Evolutionary conservation across 1,139 yeast species (phyloP).

Genomic region (Kodamaea ohmeri): DNA sequence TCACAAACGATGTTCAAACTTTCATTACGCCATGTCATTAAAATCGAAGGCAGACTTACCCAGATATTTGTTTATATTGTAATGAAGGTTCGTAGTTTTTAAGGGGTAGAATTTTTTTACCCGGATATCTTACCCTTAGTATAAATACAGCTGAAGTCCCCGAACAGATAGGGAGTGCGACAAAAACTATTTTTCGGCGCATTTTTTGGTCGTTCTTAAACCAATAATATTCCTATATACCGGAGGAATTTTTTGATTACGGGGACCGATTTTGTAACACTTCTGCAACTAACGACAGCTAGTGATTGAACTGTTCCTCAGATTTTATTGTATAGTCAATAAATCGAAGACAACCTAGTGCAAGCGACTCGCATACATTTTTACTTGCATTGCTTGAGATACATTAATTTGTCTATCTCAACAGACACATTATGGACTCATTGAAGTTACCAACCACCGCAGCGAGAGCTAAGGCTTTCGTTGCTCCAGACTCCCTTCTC

Average conservation of each 20-base stretch:
- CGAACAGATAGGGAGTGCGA: conserved; percentile 11
- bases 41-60: no score
- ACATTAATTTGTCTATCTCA: conserved; percentile 46
- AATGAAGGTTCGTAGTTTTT: no score
- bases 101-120: conserved; percentile 22
- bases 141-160: conserved; percentile 24
- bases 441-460: conserved; percentile 76
- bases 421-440: conserved; percentile 54
- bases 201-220: conserved; percentile 8
- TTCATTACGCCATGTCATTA: no score
- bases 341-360: conserved; percentile 1
- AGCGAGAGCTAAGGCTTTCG: conserved; percentile 75
- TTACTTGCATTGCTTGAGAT: conserved; percentile 26
- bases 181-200: conserved; percentile 6
- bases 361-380: conserved; percentile 4
- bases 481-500: conserved; percentile 63
- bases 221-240: conserved; percentile 6
- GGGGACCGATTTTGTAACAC: conserved; percentile 3
- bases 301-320: not conserved
- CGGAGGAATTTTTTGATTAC: conserved; percentile 1
- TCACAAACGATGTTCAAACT: no score
- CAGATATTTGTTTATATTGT: no score
- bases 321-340: conserved; percentile 8
- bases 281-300: not conserved
- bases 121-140: conserved; percentile 26